Percentiles rank a stretch among this genome's conserved stretches.
These are phyloP conservation scores for Prinsepia uniflora DNA, from an alignment of 306 rosid species.

Conservation along the genomic window DNA sequence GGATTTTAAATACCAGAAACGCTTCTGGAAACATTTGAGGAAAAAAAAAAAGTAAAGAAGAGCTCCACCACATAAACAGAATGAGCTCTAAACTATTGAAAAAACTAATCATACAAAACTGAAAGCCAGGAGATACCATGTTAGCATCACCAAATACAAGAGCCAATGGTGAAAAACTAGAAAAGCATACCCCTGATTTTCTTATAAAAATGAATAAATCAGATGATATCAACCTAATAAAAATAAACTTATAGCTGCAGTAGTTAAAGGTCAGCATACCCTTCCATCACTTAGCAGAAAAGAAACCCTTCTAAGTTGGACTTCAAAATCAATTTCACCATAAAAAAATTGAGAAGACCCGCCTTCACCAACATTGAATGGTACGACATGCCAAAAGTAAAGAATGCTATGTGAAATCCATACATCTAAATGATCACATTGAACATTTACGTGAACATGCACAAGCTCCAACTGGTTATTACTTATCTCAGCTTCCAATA, in stretches of 20 bases:
- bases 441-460: slow-evolving; percentile 41
- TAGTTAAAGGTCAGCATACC: slow-evolving; percentile 45
- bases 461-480: slow-evolving; percentile 26
- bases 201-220: neutral
- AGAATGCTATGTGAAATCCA: slow-evolving; percentile 74
- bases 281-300: slow-evolving; percentile 82
- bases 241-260: neutral
- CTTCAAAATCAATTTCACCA: slow-evolving; percentile 39
- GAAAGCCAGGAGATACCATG: too few species aligned
- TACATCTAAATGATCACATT: slow-evolving; percentile 58
- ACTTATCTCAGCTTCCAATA: slow-evolving; percentile 39
- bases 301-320: slow-evolving; percentile 59
- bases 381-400: slow-evolving; percentile 51
- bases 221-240: neutral
- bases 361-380: slow-evolving; percentile 38
- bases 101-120: neutral
- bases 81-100: neutral
- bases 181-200: neutral
- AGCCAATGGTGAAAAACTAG: neutral
- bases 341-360: slow-evolving; percentile 45
- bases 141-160: too few species aligned
- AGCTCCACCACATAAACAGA: neutral
- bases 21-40: too few species aligned
- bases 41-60: neutral
- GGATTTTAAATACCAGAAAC: too few species aligned